These are phyloP conservation scores for Coemansia sp. DNA, from an alignment of 192 early-diverging fungal genomes.

Conservation along the genomic window DNA sequence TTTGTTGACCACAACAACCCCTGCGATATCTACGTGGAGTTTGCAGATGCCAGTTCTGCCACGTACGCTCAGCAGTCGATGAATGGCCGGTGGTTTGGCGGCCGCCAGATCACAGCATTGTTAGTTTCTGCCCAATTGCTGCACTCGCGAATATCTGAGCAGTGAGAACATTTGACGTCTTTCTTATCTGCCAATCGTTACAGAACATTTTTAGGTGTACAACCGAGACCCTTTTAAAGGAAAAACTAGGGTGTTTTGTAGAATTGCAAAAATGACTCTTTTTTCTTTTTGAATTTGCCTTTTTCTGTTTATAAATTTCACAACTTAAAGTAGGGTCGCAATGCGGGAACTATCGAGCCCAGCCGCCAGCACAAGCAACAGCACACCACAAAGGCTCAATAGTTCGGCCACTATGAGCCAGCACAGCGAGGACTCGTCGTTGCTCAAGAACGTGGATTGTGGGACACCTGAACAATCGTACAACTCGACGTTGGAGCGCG, in stretches of 20 bases:
- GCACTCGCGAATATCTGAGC: background rate
- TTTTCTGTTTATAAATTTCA: conserved; percentile 3
- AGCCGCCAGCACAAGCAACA: background rate
- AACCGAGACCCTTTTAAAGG: background rate
- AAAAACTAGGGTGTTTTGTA: background rate
- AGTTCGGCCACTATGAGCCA: background rate
- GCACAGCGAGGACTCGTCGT: background rate
- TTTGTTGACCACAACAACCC: conserved; percentile 64
- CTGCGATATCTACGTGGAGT: conserved; percentile 85
- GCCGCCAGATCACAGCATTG: conserved; percentile 59
- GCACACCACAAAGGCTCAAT: background rate
- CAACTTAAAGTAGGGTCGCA: background rate
- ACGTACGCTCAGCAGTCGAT: conserved; percentile 68
- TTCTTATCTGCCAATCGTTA: background rate
- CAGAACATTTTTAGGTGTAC: background rate
- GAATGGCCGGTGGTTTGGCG: conserved; percentile 88
- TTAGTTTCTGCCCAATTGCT: conserved; percentile 2
- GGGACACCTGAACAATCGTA: background rate
- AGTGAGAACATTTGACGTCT: background rate
- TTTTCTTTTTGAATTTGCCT: background rate
- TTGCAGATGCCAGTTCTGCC: conserved; percentile 66
- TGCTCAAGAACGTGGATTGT: background rate
- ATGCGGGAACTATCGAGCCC: background rate
- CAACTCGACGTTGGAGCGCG: conserved; percentile 17
- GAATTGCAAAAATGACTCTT: background rate